phyloP scores from a whole-genome alignment of 768 basidiomycete species.

The Baorangia bicolor region DNA sequence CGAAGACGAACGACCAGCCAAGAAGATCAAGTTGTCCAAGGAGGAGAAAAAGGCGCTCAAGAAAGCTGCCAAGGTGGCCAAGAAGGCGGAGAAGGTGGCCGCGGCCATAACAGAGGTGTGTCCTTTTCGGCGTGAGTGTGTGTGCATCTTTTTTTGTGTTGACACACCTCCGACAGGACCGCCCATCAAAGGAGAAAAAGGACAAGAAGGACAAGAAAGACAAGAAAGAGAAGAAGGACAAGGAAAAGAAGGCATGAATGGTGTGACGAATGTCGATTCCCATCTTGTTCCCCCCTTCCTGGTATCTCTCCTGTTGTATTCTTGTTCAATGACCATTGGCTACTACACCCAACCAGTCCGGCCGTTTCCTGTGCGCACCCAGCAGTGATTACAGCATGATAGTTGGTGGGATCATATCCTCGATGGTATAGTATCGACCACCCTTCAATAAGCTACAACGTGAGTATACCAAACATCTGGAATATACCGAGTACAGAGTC shows the following conservation, averaged over 20 bases:
- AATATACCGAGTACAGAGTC: slow-evolving; percentile 76
- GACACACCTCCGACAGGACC: slow-evolving; percentile 25
- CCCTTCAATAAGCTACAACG: not conserved
- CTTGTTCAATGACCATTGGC: not conserved
- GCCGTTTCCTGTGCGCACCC: not conserved
- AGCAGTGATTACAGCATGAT: not conserved
- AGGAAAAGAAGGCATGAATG: slow-evolving; percentile 49
- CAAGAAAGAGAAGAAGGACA: slow-evolving; percentile 39
- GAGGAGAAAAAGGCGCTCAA: slow-evolving; percentile 88
- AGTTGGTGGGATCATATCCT: too few species aligned
- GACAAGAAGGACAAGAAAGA: slow-evolving; percentile 40
- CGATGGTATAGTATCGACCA: not conserved
- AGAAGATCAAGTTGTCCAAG: slow-evolving; percentile 79
- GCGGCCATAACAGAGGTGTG: too few species aligned
- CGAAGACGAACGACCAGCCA: slow-evolving; percentile 51
- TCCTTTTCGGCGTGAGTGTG: slow-evolving; percentile 9
- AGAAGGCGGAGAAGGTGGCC: too few species aligned
- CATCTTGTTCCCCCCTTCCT: not conserved
- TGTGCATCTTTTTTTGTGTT: not conserved
- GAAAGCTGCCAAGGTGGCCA: too few species aligned
- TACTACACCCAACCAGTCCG: not conserved
- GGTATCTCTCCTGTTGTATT: not conserved
- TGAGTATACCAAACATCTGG: slow-evolving; percentile 66
- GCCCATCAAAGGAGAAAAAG: slow-evolving; percentile 38
- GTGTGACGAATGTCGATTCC: not conserved